phyloP scores from a whole-genome alignment of 805 yeast genomes.

The Zygosaccharomyces pseudorouxii region DNA sequence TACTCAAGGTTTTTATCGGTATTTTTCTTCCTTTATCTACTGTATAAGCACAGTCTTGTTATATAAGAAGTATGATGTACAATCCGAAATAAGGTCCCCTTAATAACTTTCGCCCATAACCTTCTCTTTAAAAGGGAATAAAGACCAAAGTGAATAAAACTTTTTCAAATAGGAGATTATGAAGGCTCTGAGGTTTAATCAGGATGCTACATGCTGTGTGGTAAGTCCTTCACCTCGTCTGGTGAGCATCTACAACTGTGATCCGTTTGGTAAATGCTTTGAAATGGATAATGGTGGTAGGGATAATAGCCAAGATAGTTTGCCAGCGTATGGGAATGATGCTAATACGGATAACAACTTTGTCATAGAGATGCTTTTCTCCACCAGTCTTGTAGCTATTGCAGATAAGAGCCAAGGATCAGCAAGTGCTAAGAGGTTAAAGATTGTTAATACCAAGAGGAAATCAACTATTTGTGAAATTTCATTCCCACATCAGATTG shows the following conservation, averaged over 20 bases:
- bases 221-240: constrained; percentile 65
- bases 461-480: constrained; percentile 76
- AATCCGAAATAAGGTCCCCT: not conserved
- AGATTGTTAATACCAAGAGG: constrained; percentile 67
- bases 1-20: not conserved
- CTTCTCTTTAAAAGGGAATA: not conserved
- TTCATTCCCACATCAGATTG: constrained; percentile 72
- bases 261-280: constrained; percentile 76
- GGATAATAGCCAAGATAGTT: constrained; percentile 2
- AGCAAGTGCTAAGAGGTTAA: constrained; percentile 56
- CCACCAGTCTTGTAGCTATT: constrained; percentile 79
- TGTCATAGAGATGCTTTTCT: constrained; percentile 83
- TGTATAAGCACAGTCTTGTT: not conserved
- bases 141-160: not conserved
- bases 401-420: constrained; percentile 68
- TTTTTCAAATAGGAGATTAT: constrained; percentile 6
- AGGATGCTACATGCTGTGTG: constrained; percentile 73
- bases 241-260: constrained; percentile 78
- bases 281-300: constrained; percentile 35
- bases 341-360: constrained; percentile 39
- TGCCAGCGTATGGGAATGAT: constrained; percentile 3
- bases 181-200: constrained; percentile 73
- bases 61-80: not conserved
- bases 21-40: not conserved
- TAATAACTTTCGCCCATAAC: not conserved